Evolutionary conservation across 306 rosid genomes (phyloP).

Genomic region (Quillaja saponaria): DNA sequence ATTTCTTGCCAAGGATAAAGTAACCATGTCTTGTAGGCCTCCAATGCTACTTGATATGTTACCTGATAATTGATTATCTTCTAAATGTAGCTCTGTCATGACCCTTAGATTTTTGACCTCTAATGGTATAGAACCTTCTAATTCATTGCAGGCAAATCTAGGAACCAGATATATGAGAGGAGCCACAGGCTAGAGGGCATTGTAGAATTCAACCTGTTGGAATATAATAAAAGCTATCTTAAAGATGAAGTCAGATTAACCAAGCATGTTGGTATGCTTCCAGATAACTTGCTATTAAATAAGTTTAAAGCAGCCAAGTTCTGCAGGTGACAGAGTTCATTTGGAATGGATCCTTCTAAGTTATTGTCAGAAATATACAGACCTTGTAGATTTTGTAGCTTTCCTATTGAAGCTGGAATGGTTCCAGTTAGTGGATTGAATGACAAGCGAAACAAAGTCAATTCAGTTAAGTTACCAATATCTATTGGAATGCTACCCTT

Average conservation of each 20-base stretch:
- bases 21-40: not conserved
- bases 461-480: not conserved
- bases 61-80: not conserved
- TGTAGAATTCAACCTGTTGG: not conserved
- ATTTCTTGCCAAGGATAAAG: not conserved
- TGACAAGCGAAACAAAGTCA: not conserved
- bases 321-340: not conserved
- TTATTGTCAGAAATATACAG: not conserved
- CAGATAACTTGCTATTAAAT: not conserved
- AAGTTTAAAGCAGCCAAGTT: not conserved
- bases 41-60: not conserved
- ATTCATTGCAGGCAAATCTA: constrained; percentile 17
- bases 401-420: not conserved
- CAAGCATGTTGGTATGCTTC: not conserved
- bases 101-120: not conserved
- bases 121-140: constrained; percentile 7
- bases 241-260: not conserved
- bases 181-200: constrained; percentile 1
- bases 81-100: not conserved
- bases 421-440: not conserved
- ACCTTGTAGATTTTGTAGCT: not conserved
- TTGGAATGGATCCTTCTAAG: not conserved
- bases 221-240: not conserved
- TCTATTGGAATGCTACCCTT: not conserved
- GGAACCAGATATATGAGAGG: not conserved